Conservation (phyloP, 108 stramenopile species). For the Discostella stelligeroides region DNA sequence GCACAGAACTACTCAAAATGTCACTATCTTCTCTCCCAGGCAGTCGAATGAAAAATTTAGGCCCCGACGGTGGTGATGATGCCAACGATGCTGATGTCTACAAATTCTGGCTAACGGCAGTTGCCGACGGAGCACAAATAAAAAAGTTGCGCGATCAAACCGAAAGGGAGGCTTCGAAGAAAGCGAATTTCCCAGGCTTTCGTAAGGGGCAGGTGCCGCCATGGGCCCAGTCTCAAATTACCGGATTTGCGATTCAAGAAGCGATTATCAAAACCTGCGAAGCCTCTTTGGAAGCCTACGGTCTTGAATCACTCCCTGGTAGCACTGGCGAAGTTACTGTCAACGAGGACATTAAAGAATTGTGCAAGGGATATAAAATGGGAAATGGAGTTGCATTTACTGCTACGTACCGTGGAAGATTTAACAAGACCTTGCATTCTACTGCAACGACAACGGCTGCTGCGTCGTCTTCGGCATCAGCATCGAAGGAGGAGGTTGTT, state of each 20-base stretch:
- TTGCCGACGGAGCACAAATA: conserved; percentile 62
- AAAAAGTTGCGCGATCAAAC: conserved; percentile 60
- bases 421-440: conserved; percentile 37
- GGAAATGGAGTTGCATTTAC: conserved; percentile 76
- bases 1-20: conserved; percentile 61
- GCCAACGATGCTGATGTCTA: conserved; percentile 61
- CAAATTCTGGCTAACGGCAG: conserved; percentile 75
- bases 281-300: conserved; percentile 76
- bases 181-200: conserved; percentile 88
- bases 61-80: conserved; percentile 35
- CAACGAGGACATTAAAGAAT: conserved; percentile 70
- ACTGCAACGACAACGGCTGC: neutral
- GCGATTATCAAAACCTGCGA: conserved; percentile 78
- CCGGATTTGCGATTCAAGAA: conserved; percentile 80
- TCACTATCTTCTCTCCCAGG: conserved; percentile 54
- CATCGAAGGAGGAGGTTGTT: conserved; percentile 18
- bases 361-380: conserved; percentile 77
- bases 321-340: conserved; percentile 65
- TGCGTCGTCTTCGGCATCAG: conserved; percentile 11
- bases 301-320: conserved; percentile 69
- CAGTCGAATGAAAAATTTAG: conserved; percentile 80
- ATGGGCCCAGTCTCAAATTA: conserved; percentile 85
- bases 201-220: conserved; percentile 85
- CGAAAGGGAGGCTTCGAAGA: conserved; percentile 80
- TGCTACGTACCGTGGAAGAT: conserved; percentile 67